Evolutionary conservation across 164 flowering plant genomes (phyloP).

Genomic region (Nelumbo lutea): DNA sequence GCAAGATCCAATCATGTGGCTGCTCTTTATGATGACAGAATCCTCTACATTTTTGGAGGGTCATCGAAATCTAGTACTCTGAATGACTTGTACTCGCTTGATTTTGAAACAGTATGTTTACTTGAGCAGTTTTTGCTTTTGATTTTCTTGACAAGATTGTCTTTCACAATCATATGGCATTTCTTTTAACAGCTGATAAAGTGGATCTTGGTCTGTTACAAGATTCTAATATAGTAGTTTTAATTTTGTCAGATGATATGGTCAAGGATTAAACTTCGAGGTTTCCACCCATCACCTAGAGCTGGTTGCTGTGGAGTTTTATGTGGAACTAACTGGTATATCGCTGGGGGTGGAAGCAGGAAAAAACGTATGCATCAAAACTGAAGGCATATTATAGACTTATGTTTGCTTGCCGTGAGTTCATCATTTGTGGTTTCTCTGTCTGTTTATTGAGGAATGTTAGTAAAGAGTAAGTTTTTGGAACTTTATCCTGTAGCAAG

Average conservation of each 20-base stretch:
- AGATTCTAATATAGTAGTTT: conserved; percentile 3
- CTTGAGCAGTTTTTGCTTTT: too few species aligned
- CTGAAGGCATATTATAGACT: background rate
- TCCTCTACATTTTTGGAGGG: conserved; percentile 83
- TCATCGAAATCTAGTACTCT: conserved; percentile 70
- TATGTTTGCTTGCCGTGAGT: background rate
- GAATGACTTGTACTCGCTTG: conserved; percentile 89
- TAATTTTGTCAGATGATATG: conserved; percentile 70
- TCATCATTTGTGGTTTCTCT: too few species aligned
- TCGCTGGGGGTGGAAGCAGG: conserved; percentile 91
- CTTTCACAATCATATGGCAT: background rate
- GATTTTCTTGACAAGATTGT: too few species aligned
- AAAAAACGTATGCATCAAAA: conserved; percentile 62
- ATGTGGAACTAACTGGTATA: conserved; percentile 92
- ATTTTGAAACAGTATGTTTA: conserved; percentile 78
- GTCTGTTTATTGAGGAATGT: too few species aligned
- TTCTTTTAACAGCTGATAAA: background rate
- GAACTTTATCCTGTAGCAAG: too few species aligned
- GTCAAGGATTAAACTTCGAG: conserved; percentile 76
- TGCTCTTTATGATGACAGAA: conserved; percentile 80
- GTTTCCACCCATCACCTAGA: conserved; percentile 93
- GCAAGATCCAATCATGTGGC: conserved; percentile 90
- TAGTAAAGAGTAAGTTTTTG: too few species aligned
- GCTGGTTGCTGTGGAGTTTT: conserved; percentile 90
- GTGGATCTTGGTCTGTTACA: background rate